Conservation (phyloP, 768 basidiomycete species). For the Lactarius sanguifluus region DNA sequence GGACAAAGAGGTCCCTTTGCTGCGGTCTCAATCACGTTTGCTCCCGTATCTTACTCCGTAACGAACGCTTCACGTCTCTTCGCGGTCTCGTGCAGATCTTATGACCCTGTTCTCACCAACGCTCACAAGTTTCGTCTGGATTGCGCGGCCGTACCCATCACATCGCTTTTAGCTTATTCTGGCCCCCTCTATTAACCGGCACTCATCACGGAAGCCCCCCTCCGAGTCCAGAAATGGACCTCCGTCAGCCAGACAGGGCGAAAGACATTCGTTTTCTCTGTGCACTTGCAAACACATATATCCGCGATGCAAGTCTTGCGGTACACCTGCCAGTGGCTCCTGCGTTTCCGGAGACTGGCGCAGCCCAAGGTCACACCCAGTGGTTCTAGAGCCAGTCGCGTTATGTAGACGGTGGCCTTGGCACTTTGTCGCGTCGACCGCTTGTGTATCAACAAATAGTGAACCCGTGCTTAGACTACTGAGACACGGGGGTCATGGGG, state of each 20-base stretch:
- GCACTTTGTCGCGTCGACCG: conserved; percentile 1
- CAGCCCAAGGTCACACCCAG: conserved; percentile 95
- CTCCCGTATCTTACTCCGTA: conserved; percentile 19
- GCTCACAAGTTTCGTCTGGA: conserved; percentile 54
- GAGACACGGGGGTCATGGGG: neutral
- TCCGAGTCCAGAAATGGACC: conserved; percentile 58
- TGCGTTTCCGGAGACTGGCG: conserved; percentile 72
- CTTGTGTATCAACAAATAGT: neutral
- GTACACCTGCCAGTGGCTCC: conserved; percentile 63
- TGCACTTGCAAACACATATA: conserved; percentile 78
- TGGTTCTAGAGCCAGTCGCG: neutral
- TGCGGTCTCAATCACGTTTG: conserved; percentile 83
- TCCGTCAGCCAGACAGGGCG: conserved; percentile 70
- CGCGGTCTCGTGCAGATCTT: conserved; percentile 49
- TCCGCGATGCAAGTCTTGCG: conserved; percentile 73
- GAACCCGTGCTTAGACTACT: conserved; percentile 2
- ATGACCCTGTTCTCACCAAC: conserved; percentile 60
- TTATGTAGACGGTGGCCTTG: too few species aligned
- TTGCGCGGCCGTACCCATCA: conserved; percentile 49
- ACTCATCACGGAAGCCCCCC: conserved; percentile 76
- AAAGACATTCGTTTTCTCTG: conserved; percentile 80
- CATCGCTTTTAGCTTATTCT: conserved; percentile 73
- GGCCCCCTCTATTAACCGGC: conserved; percentile 72
- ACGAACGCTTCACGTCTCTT: conserved; percentile 45
- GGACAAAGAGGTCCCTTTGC: conserved; percentile 46